These are phyloP conservation scores for Pachysandra terminalis DNA, from an alignment of 164 flowering plant genomes.

Conservation along the genomic window DNA sequence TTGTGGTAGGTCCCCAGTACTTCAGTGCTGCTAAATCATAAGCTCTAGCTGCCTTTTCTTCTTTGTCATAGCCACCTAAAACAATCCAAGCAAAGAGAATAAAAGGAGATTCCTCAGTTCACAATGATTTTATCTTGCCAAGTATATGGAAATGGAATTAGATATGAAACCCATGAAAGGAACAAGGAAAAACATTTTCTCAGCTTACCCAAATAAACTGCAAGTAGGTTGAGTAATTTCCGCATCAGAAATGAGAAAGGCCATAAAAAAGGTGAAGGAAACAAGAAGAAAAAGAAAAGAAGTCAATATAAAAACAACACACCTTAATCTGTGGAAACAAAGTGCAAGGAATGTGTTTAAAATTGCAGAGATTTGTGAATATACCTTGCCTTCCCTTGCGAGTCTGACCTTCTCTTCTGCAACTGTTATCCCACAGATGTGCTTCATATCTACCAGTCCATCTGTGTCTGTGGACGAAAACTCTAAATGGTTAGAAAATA, in stretches of 20 bases:
- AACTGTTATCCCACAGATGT: conserved; percentile 96
- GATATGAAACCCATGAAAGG: background rate
- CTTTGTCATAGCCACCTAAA: conserved; percentile 94
- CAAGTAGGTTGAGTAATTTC: conserved; percentile 23
- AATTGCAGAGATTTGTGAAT: background rate
- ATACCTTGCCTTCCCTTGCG: conserved; percentile 95
- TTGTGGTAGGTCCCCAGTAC: conserved; percentile 93
- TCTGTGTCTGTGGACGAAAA: conserved; percentile 60
- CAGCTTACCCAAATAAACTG: conserved; percentile 87
- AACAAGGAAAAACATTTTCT: background rate
- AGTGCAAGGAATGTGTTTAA: background rate
- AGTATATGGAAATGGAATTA: background rate
- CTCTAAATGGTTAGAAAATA: background rate
- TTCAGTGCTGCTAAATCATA: conserved; percentile 95
- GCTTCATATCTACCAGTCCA: conserved; percentile 99
- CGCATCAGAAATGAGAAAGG: conserved; percentile 15
- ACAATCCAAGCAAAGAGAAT: background rate
- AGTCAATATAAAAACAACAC: conserved; percentile 2
- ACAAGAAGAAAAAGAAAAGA: background rate
- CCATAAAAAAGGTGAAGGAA: conserved; percentile 4
- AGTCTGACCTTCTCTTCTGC: conserved; percentile 96
- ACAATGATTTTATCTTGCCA: background rate
- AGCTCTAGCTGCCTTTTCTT: conserved; percentile 94
- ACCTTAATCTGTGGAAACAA: background rate
- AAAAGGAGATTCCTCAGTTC: background rate